These are phyloP conservation scores for Sextonia rubra DNA, from an alignment of 164 flowering plant genomes.

Conservation along the genomic window DNA sequence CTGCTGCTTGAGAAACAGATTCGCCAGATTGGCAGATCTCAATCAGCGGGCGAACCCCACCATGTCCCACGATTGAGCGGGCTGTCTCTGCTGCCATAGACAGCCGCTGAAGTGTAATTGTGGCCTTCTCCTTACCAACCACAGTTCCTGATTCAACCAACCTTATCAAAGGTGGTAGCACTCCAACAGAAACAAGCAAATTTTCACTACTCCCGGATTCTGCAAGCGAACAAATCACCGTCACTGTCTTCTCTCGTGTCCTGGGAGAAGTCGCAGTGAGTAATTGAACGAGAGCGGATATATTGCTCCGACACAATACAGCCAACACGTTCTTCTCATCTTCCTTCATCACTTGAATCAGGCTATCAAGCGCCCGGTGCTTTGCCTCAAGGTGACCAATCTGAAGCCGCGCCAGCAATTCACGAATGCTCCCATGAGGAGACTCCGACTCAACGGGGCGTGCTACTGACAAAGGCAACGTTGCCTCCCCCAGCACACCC, in stretches of 20 bases:
- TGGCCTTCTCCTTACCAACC: slow-evolving; percentile 70
- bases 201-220: slow-evolving; percentile 76
- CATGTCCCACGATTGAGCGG: slow-evolving; percentile 75
- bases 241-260: slow-evolving; percentile 71
- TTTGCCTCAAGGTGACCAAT: slow-evolving; percentile 87
- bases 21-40: slow-evolving; percentile 70
- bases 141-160: slow-evolving; percentile 75
- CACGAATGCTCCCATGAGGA: slow-evolving; percentile 35
- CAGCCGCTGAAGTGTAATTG: slow-evolving; percentile 71
- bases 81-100: slow-evolving; percentile 74
- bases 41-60: slow-evolving; percentile 72
- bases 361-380: slow-evolving; percentile 69
- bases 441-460: slow-evolving; percentile 36
- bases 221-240: slow-evolving; percentile 67
- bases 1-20: slow-evolving; percentile 74
- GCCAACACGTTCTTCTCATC: slow-evolving; percentile 69
- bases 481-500: slow-evolving; percentile 76
- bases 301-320: slow-evolving; percentile 60
- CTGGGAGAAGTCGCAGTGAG: slow-evolving; percentile 76
- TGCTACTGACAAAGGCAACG: slow-evolving; percentile 34
- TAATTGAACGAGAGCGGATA: slow-evolving; percentile 72
- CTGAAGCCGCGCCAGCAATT: slow-evolving; percentile 88
- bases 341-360: slow-evolving; percentile 70
- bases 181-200: slow-evolving; percentile 88
- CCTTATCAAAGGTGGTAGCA: slow-evolving; percentile 76